Conservation (phyloP, 768 basidiomycete species). For the Rhizopogon rudus region DNA sequence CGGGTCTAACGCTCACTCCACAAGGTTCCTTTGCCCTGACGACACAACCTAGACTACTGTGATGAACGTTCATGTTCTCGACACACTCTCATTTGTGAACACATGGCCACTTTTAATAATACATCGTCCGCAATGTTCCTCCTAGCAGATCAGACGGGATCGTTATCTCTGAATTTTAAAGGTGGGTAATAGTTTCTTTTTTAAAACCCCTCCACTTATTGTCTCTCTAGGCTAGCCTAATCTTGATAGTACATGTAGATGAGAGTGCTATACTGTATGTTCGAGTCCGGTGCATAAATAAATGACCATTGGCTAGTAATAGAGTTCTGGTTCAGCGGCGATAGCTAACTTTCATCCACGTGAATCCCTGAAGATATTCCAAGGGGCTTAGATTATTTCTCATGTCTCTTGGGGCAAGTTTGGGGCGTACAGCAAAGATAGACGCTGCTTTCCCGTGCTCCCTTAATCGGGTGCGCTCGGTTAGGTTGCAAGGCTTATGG, state of each 20-base stretch:
- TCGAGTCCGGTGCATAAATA: too few relatives aligned
- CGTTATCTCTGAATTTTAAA: constrained; percentile 11
- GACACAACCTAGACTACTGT: neutral
- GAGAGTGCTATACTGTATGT: too few relatives aligned
- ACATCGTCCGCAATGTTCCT: neutral
- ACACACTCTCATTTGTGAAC: neutral
- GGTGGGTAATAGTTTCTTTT: constrained; percentile 1
- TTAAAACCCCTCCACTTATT: too few relatives aligned
- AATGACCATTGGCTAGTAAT: neutral
- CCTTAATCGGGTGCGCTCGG: neutral
- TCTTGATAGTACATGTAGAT: too few relatives aligned
- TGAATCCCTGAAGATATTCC: constrained; percentile 3
- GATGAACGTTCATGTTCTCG: neutral
- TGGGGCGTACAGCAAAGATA: neutral
- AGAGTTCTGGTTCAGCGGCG: constrained; percentile 10
- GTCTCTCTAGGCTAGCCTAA: too few relatives aligned
- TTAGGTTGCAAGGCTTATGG: neutral
- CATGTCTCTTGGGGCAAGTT: neutral
- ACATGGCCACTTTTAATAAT: constrained; percentile 3
- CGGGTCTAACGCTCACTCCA: neutral
- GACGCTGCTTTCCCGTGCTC: neutral
- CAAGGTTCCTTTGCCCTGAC: neutral
- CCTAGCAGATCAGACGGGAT: neutral
- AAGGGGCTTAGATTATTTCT: neutral
- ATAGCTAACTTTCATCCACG: constrained; percentile 12